Evolutionary conservation across 306 rosid genomes (phyloP), one percentile per base, ranked within the genome.

Genomic region (Chamaecrista fasciculata): DNA sequence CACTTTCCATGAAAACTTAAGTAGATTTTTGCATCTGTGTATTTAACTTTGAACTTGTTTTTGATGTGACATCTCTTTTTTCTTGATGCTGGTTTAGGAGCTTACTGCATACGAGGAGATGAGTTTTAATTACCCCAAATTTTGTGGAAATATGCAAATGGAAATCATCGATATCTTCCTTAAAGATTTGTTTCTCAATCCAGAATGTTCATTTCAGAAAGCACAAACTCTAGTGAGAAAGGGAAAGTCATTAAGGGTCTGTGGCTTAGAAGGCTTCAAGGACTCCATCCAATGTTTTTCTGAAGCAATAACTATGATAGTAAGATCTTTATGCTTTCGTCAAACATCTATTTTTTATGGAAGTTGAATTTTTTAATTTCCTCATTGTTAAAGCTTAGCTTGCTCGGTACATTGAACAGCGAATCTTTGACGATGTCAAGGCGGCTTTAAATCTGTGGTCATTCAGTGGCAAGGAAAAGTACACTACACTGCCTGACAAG

Each of bases 31-130:
- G 49, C 18, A 37, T 26, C 51, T 42, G n/a, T 43, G 21, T 56
- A 47, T 58, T 36, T 70, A 47, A 58, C n/a, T 50, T 70, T 67
- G 57, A 64, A 79, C 64, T 69, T 71, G 40, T 62, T 33, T 48
- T 28, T 71, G 24, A 4, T 68, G 44, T 31, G 10, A 29, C 42
- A 55, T 19, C 24, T 67, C 29, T 75, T 66, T 46, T 24, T 61
- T 62, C 70, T 46, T 62, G 20, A 58, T 60, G 58, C 65, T 14
- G 67, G 15, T 64, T 24, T 70, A 93, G 98, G 97, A 85, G 73
- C 93, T 93, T 76, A 70, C 68, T 68, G 91, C 91, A 49, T 90
- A 90, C 49, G 96, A 86, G 80, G 88, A 86, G 80, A 71, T 88
- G 82, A 46, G 79, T 72, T 58, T 66, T 52, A 66, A 81, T 52